Evolutionary conservation across 2,329 filamentous ascomycete genomes (phyloP).

Genomic region (Plectosphaerella plurivora): DNA sequence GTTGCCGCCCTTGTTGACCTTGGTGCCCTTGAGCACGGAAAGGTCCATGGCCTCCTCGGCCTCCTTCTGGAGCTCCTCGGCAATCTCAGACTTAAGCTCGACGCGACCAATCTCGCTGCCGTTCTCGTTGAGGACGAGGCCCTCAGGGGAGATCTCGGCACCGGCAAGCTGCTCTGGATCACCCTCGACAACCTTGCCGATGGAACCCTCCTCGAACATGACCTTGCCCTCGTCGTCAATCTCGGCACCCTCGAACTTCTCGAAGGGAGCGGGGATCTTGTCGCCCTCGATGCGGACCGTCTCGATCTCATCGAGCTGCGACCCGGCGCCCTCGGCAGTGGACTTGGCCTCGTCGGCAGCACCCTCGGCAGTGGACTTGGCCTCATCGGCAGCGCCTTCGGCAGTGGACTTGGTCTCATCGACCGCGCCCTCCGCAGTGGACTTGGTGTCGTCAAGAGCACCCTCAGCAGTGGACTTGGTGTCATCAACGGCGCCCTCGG

Average conservation of each 20-base stretch:
- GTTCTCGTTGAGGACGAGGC: conserved; percentile 29
- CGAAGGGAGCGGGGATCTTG: conserved; percentile 21
- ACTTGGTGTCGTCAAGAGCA: conserved; percentile 6
- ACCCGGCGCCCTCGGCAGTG: background rate
- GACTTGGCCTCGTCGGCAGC: conserved; percentile 6
- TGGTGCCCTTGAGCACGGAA: conserved; percentile 45
- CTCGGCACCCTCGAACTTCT: conserved; percentile 28
- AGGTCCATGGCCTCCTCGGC: conserved; percentile 32
- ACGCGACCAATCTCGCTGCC: conserved; percentile 28
- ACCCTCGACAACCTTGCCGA: conserved; percentile 32
- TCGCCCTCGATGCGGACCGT: conserved; percentile 10
- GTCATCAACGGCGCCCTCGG: background rate
- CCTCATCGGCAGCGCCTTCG: conserved; percentile 7
- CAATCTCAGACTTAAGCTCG: conserved; percentile 22
- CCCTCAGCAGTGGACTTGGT: conserved; percentile 4
- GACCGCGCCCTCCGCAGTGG: conserved; percentile 5
- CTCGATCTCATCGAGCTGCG: conserved; percentile 3
- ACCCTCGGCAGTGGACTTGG: background rate
- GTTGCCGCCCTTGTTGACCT: conserved; percentile 56
- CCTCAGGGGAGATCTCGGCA: conserved; percentile 29
- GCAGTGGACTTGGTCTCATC: conserved; percentile 10
- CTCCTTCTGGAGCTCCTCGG: conserved; percentile 21
- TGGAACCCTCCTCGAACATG: conserved; percentile 28
- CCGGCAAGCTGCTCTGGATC: conserved; percentile 27
- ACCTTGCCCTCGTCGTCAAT: conserved; percentile 31